Evolutionary conservation across 306 rosid genomes (phyloP), one percentile per base, ranked within the genome.

Genomic region (Lathyrus sativus): DNA sequence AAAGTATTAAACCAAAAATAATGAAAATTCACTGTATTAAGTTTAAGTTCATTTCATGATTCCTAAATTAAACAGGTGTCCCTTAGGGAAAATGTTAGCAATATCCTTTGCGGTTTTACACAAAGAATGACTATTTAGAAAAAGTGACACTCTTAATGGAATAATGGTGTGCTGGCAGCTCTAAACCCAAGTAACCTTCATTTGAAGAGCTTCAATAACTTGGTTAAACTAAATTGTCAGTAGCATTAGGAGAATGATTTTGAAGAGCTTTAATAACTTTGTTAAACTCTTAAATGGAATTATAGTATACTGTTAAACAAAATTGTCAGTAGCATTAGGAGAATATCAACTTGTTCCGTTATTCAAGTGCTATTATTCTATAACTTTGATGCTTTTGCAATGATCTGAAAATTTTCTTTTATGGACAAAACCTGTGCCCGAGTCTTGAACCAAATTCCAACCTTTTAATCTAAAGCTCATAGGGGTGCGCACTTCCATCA

Each of bases 401-500:
- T 38, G 39, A 51, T 68, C 73, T 68, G 72, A 31, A 67, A 17
- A 42, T 39, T 8, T 3, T 68, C 17, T 68, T 68, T 54, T 19
- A 38, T 54, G 42, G 7, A n/a, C 3, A 26, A 26, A 55, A 14
- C 56, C 46, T 55, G 13, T 63, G 69, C 12, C n/a, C 4, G 5
- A n/a, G 2, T 62, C 8, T 13, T 44, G 11, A 26, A 9, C 60
- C 17, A 71, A 15, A 17, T 17, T 70, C 19, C n/a, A 51, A 12
- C 61, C 26, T 69, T 41, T 69, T n/a, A 54, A 9, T 24, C 42
- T 8, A 41, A 17, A 24, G 65, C 15, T 55, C 31, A 42, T 45
- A 8, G 0, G 70, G 58, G 15, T 46, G 28, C 70, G 42, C 26
- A 28, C 22, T 18, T 44, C 67, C 19, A 13, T 57, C 67, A 58